Conservation (phyloP, 2,329 filamentous ascomycete genomes). For the Beauveria scarabaeidicola region DNA sequence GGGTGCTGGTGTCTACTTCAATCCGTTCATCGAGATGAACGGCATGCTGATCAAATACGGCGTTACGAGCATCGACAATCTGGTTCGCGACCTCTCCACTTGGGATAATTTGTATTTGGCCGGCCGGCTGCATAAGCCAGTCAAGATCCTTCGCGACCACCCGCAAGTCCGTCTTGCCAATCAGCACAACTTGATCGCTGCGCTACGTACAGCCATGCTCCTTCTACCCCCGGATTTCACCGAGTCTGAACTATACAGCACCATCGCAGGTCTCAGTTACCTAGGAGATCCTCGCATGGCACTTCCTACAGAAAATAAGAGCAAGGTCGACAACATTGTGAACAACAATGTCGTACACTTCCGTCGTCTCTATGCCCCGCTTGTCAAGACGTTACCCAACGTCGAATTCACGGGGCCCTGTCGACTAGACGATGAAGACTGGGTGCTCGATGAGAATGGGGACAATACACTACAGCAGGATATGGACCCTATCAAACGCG, state of each 20-base stretch:
- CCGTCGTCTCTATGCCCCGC: slow-evolving; percentile 78
- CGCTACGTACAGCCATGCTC: slow-evolving; percentile 79
- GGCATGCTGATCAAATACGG: slow-evolving; percentile 97
- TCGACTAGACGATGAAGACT: slow-evolving; percentile 30
- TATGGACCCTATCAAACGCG: slow-evolving; percentile 82
- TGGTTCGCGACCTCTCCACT: slow-evolving; percentile 75
- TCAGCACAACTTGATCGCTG: slow-evolving; percentile 89
- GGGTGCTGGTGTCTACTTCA: slow-evolving; percentile 95
- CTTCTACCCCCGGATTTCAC: slow-evolving; percentile 78
- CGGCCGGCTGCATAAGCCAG: slow-evolving; percentile 89
- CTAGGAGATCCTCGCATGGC: slow-evolving; percentile 95
- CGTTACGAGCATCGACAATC: slow-evolving; percentile 85
- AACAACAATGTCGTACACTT: slow-evolving; percentile 86
- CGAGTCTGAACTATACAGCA: slow-evolving; percentile 79
- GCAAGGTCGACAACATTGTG: slow-evolving; percentile 92
- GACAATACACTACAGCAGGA: slow-evolving; percentile 73
- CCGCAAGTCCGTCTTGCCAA: slow-evolving; percentile 87
- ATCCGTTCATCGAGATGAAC: slow-evolving; percentile 89
- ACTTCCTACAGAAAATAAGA: slow-evolving; percentile 79
- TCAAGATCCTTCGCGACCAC: slow-evolving; percentile 94
- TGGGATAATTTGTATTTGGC: slow-evolving; percentile 98
- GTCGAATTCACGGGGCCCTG: slow-evolving; percentile 60
- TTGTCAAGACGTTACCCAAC: slow-evolving; percentile 86
- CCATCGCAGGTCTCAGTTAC: slow-evolving; percentile 88
- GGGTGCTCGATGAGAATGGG: slow-evolving; percentile 36